Percentiles rank a stretch among this genome's conserved stretches.
phyloP scores from a whole-genome alignment of 805 yeast genomes.

The Wickerhamomyces silvicola region DNA sequence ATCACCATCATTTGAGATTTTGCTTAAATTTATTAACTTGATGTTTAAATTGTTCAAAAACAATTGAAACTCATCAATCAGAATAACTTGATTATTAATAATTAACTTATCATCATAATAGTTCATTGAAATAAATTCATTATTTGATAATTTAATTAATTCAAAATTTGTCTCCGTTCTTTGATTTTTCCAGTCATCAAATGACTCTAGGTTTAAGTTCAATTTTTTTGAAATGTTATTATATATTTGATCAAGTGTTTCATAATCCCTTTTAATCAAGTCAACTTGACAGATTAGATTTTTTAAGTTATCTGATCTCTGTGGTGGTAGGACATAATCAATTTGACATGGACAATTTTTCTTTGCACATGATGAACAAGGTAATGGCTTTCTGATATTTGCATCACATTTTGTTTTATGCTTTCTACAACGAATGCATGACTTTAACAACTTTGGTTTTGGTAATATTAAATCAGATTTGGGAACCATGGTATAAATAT shows the following conservation, averaged over 20 bases:
- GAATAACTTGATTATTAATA: neutral
- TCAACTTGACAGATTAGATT: conserved; percentile 16
- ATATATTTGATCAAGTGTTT: conserved; percentile 9
- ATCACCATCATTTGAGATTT: neutral
- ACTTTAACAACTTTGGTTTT: conserved; percentile 41
- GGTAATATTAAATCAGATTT: conserved; percentile 12
- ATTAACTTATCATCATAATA: neutral
- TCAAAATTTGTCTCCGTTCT: conserved; percentile 1
- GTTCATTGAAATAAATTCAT: conserved; percentile 10
- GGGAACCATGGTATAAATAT: no score
- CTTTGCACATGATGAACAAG: conserved; percentile 52
- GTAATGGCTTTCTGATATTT: conserved; percentile 39
- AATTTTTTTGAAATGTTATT: conserved; percentile 5
- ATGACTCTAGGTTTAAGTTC: conserved; percentile 10
- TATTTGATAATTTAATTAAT: conserved; percentile 10
- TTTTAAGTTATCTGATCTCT: conserved; percentile 25
- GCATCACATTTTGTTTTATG: conserved; percentile 67
- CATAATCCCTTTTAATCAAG: conserved; percentile 8
- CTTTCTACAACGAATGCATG: conserved; percentile 59
- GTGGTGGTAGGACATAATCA: conserved; percentile 49
- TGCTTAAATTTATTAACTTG: neutral
- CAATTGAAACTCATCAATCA: conserved; percentile 1
- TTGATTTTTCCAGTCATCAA: conserved; percentile 13
- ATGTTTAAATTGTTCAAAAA: neutral
- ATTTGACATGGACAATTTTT: conserved; percentile 46